Percentiles rank a stretch among this genome's conserved stretches.
These are phyloP conservation scores for Schizophyllum commune DNA, from an alignment of 1,284 basidiomycete species.

Conservation along the genomic window DNA sequence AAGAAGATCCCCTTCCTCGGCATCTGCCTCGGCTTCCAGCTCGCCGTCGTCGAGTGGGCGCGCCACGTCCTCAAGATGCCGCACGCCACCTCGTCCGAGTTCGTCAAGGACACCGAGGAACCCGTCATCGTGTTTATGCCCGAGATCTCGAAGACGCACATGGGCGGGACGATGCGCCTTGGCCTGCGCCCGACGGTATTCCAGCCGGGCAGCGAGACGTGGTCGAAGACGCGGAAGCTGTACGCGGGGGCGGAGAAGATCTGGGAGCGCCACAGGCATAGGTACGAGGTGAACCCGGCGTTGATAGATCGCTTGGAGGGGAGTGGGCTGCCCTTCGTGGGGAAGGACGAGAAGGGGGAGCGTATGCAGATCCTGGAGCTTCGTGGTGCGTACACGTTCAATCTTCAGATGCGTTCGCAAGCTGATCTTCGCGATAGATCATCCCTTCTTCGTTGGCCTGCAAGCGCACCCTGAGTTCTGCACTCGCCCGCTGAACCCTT, in stretches of 20 bases:
- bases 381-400: slow-evolving; percentile 42
- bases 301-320: slow-evolving; percentile 71
- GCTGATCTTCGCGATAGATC: slow-evolving; percentile 44
- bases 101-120: slow-evolving; percentile 51
- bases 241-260: slow-evolving; percentile 83
- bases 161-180: slow-evolving; percentile 98
- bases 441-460: slow-evolving; percentile 92
- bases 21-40: slow-evolving; percentile 97
- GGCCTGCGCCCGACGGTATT: slow-evolving; percentile 94
- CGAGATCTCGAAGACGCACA: slow-evolving; percentile 95
- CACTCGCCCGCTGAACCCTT: slow-evolving; percentile 96
- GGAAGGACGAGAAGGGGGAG: slow-evolving; percentile 93
- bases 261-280: slow-evolving; percentile 97
- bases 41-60: slow-evolving; percentile 95
- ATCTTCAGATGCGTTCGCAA: background rate
- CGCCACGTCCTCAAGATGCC: slow-evolving; percentile 75
- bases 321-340: slow-evolving; percentile 79
- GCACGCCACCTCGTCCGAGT: slow-evolving; percentile 90
- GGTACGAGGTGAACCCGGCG: slow-evolving; percentile 95
- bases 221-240: slow-evolving; percentile 69
- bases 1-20: slow-evolving; percentile 94
- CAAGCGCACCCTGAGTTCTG: slow-evolving; percentile 99
- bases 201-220: slow-evolving; percentile 48
- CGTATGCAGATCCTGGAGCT: slow-evolving; percentile 97
- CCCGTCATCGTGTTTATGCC: slow-evolving; percentile 97